These are phyloP conservation scores for Uromyces viciae-fabae DNA, from an alignment of 1,284 basidiomycete genomes.

Conservation along the genomic window DNA sequence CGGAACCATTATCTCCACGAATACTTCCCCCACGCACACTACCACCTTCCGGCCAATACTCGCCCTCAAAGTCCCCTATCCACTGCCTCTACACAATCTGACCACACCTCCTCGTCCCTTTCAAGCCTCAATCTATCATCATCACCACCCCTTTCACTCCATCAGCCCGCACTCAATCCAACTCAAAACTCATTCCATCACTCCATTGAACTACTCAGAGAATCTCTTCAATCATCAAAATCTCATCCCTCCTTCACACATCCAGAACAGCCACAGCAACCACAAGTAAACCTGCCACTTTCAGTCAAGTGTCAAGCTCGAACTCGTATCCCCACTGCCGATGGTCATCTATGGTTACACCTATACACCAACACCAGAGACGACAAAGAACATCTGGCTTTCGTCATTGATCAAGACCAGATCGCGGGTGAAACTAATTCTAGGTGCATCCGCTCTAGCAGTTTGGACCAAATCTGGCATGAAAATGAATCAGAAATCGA, in stretches of 20 bases:
- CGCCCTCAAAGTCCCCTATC: not conserved
- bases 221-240: not conserved
- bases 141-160: not conserved
- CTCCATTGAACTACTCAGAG: not conserved
- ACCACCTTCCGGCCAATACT: not conserved
- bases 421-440: conserved; percentile 56
- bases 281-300: not conserved
- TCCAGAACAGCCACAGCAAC: not conserved
- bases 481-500: conserved; percentile 87
- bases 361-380: conserved; percentile 82
- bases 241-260: not conserved
- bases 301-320: conserved; percentile 87
- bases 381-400: conserved; percentile 90
- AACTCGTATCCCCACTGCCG: conserved; percentile 92
- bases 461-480: conserved; percentile 80
- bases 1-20: conserved; percentile 53
- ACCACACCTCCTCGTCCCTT: not conserved
- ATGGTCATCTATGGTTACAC: conserved; percentile 89
- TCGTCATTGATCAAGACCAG: conserved; percentile 88
- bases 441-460: conserved; percentile 67
- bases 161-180: not conserved
- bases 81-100: too few species aligned
- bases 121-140: not conserved
- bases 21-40: conserved; percentile 47
- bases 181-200: not conserved